Conservation (phyloP, 208 protist genomes). For the Wallacemonas sp. region DNA sequence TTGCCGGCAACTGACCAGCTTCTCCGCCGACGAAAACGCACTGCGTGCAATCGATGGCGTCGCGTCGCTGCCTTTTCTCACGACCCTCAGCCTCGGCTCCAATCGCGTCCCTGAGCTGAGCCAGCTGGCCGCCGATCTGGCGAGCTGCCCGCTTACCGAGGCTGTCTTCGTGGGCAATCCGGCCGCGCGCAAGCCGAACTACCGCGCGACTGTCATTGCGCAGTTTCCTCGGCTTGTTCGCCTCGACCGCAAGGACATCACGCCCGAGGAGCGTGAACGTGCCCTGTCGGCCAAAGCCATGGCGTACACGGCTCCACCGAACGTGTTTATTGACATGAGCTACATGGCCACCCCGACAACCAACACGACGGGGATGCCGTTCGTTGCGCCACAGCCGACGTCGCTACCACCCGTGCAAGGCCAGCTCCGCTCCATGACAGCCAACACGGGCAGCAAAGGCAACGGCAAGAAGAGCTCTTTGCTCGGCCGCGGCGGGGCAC, state of each 20-base stretch:
- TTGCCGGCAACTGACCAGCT: constrained; percentile 49
- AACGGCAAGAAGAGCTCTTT: background rate
- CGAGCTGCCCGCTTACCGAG: constrained; percentile 24
- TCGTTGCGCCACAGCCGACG: background rate
- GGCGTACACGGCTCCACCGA: constrained; percentile 44
- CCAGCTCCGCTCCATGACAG: constrained; percentile 8
- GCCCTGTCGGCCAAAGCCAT: constrained; percentile 25
- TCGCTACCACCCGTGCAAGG: constrained; percentile 6
- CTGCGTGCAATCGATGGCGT: constrained; percentile 70
- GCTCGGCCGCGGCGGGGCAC: background rate
- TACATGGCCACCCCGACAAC: constrained; percentile 9
- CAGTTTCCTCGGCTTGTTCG: constrained; percentile 31
- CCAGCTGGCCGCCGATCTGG: constrained; percentile 40
- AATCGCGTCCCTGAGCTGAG: constrained; percentile 76
- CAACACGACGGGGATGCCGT: background rate
- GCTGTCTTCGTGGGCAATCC: constrained; percentile 69
- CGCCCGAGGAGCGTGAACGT: constrained; percentile 71
- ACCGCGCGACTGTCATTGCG: constrained; percentile 54
- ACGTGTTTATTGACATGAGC: constrained; percentile 77
- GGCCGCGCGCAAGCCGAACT: constrained; percentile 73
- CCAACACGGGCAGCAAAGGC: background rate
- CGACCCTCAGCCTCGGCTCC: constrained; percentile 47
- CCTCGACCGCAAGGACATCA: constrained; percentile 64
- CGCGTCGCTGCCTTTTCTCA: constrained; percentile 33
- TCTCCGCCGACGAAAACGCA: constrained; percentile 80